phyloP scores from a whole-genome alignment of 345 rosid species.

The Heritiera fomes region DNA sequence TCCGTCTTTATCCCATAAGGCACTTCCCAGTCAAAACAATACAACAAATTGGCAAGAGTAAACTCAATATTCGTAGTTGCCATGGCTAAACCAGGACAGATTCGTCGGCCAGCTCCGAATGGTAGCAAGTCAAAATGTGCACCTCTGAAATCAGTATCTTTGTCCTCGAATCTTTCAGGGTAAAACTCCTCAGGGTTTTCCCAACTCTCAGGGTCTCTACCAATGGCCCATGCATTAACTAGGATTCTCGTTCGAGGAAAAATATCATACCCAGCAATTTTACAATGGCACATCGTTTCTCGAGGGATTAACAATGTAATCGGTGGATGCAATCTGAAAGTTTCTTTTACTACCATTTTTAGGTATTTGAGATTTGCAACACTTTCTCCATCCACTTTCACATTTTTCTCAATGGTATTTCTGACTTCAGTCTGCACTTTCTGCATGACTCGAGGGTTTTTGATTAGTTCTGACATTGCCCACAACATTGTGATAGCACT shows the following conservation, averaged over 20 bases:
- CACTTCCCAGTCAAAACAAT: background rate
- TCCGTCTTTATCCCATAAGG: background rate
- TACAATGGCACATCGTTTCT: too few relatives aligned
- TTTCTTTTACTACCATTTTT: background rate
- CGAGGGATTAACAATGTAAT: too few relatives aligned
- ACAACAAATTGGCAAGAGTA: constrained; percentile 1
- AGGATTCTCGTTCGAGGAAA: background rate
- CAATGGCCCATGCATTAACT: background rate
- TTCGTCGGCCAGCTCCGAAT: constrained; percentile 9
- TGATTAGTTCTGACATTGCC: constrained; percentile 10
- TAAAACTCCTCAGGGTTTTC: background rate
- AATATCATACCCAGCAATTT: background rate
- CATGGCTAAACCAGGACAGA: constrained; percentile 9
- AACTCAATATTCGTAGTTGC: background rate
- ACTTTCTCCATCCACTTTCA: background rate
- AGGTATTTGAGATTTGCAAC: background rate
- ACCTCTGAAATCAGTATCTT: background rate
- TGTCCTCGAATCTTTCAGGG: constrained; percentile 7
- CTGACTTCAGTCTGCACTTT: background rate
- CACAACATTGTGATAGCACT: background rate
- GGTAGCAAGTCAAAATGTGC: background rate
- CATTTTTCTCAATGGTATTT: background rate
- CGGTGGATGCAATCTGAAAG: background rate
- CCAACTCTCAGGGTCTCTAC: background rate
- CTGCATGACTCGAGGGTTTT: background rate